Evolutionary conservation across 495 filamentous ascomycete species (phyloP).

Genomic region (Podospora sp.): DNA sequence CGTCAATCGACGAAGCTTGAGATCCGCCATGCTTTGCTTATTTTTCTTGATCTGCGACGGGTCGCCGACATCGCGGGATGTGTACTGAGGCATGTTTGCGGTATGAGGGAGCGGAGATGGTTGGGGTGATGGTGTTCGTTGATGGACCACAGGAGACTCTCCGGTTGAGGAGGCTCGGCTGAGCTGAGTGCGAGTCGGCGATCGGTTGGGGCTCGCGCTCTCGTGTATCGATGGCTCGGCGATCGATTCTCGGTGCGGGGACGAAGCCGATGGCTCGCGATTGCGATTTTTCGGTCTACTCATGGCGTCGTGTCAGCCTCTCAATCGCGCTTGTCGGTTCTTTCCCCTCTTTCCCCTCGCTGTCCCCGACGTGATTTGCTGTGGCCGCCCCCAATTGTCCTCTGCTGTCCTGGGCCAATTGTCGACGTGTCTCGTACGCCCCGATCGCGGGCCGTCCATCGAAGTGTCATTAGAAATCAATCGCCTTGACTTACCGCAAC

Average conservation of each 20-base stretch:
- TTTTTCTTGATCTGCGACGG: conserved; percentile 82
- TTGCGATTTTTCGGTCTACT: conserved; percentile 23
- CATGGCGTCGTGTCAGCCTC: conserved; percentile 34
- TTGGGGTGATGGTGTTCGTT: conserved; percentile 18
- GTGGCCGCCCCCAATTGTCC: background rate
- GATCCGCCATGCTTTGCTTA: conserved; percentile 98
- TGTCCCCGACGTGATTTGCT: conserved; percentile 11
- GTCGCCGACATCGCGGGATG: conserved; percentile 60
- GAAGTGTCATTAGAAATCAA: background rate
- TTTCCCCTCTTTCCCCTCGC: background rate
- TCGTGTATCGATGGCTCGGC: conserved; percentile 22
- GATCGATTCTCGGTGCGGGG: conserved; percentile 23
- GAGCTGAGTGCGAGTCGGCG: conserved; percentile 27
- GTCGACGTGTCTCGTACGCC: conserved; percentile 17
- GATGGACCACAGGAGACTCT: conserved; percentile 31
- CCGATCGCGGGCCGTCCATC: background rate
- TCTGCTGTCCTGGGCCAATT: conserved; percentile 10
- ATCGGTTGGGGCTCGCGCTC: conserved; percentile 21
- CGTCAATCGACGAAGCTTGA: conserved; percentile 92
- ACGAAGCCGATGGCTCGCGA: conserved; percentile 22
- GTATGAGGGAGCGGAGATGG: conserved; percentile 12
- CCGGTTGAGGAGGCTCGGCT: conserved; percentile 23
- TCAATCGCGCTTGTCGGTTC: conserved; percentile 8
- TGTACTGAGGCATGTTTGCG: conserved; percentile 56
- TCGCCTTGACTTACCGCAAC: conserved; percentile 19